Evolutionary conservation across 2,329 filamentous ascomycete species (phyloP), one percentile per base, ranked within the genome.

Genomic region (Macroventuria anomochaeta): DNA sequence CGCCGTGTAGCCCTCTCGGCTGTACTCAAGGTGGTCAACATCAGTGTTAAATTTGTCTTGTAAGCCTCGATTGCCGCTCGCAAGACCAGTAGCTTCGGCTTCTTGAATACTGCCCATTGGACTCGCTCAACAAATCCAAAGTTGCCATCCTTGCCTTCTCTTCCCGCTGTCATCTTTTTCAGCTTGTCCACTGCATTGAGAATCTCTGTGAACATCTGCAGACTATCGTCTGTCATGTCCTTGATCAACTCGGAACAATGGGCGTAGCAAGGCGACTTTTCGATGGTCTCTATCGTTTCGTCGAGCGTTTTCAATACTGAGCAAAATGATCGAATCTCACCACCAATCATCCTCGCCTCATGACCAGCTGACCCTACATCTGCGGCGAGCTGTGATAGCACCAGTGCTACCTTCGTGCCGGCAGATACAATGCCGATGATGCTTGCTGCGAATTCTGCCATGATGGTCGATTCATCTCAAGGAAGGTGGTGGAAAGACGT

Each of bases 341-440:
- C 53, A 12, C 50, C 44, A 29, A 65, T 62, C 58, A 65, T 65
- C 20, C 59, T 49, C 5, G 58, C 62, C 46, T 65, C 62, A n/a
- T 58, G 59, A 11, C 59, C 61, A 3, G 61, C 64, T 23, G 64
- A 60, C 8, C 62, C 60, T 12, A 67, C 41, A 43, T 67, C 64
- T 31, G 51, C 47, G 13, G 62, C 55, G 15, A 64, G 53, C 28
- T 65, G 62, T 3, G 61, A 61, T 13, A 67, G 53, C 3, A 67
- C 56, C 5, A 65, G 51, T 5, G 58, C 55, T 20, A 63, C 61
- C 48, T 62, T 64, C 4, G 64, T 59, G 15, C 64, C 64, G 5
- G 62, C 62, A 17, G 64, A 65, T 5, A 65, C 55, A 23, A 67
- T 64, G 20, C 61, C 61, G 12, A 67, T 58, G 23, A 67, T 65